Conservation (phyloP, 2,329 filamentous ascomycete species). For the Rhynchosporium graminicola region DNA sequence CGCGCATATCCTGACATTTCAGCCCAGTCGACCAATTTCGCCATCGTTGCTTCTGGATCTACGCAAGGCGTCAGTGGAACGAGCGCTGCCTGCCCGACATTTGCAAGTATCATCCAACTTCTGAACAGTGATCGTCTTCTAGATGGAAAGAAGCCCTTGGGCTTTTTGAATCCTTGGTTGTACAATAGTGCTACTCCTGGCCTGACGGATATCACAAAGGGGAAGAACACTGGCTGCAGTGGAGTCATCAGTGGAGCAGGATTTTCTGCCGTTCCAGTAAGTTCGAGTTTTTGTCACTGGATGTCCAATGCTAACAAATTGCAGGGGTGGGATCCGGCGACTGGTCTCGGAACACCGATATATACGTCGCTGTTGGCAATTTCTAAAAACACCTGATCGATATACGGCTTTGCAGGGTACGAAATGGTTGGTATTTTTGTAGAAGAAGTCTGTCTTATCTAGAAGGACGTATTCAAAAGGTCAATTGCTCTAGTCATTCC, state of each 20-base stretch:
- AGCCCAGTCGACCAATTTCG: slow-evolving; percentile 59
- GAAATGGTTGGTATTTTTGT: no score
- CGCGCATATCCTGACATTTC: slow-evolving; percentile 55
- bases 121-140: slow-evolving; percentile 62
- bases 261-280: slow-evolving; percentile 30
- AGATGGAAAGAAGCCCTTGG: slow-evolving; percentile 48
- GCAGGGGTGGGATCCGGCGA: slow-evolving; percentile 49
- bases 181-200: slow-evolving; percentile 43
- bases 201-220: slow-evolving; percentile 45
- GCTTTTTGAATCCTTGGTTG: slow-evolving; percentile 49
- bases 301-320: slow-evolving; percentile 10
- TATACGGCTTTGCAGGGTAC: no score
- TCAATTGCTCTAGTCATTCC: no score
- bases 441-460: no score
- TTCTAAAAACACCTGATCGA: neutral
- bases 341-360: slow-evolving; percentile 49
- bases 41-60: slow-evolving; percentile 41
- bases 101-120: slow-evolving; percentile 59
- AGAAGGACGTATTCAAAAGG: no score
- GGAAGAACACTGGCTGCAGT: slow-evolving; percentile 44
- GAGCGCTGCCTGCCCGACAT: slow-evolving; percentile 56
- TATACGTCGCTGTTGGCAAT: slow-evolving; percentile 27
- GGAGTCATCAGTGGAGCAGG: slow-evolving; percentile 31
- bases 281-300: neutral
- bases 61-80: slow-evolving; percentile 50